These are phyloP conservation scores for Naegleria lovaniensis DNA, from an alignment of 208 protist species.

Conservation along the genomic window DNA sequence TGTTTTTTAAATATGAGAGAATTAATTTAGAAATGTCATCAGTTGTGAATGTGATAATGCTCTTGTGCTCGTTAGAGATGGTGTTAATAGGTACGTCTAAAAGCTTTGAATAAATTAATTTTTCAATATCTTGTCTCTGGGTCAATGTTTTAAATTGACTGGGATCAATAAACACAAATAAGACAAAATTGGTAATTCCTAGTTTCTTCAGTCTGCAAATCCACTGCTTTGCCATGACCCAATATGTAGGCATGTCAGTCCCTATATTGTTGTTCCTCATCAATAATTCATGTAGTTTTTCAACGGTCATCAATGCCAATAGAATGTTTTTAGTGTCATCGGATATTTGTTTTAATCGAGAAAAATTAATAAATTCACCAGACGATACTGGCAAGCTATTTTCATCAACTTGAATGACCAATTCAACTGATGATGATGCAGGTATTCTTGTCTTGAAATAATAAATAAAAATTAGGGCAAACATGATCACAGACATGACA, in stretches of 20 bases:
- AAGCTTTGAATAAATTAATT: neutral
- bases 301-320: no score
- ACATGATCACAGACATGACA: no score
- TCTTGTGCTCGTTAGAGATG: neutral
- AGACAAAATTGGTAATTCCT: neutral
- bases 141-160: neutral
- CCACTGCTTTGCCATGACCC: neutral
- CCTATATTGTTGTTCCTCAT: neutral
- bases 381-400: no score
- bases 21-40: neutral
- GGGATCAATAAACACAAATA: neutral
- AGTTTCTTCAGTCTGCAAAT: neutral
- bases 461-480: no score
- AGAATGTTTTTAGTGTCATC: no score
- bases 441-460: no score
- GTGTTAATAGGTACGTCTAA: neutral
- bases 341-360: no score
- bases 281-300: no score
- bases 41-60: neutral
- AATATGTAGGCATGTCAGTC: neutral
- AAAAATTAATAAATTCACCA: no score
- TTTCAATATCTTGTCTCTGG: neutral
- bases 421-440: no score
- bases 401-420: no score
- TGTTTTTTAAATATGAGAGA: neutral